A percentile compares a stretch with the other conserved stretches of the same genome.
Evolutionary conservation across 225 moss, liverwort and hornwort genomes (phyloP).

Genomic region (Lunularia cruciata): DNA sequence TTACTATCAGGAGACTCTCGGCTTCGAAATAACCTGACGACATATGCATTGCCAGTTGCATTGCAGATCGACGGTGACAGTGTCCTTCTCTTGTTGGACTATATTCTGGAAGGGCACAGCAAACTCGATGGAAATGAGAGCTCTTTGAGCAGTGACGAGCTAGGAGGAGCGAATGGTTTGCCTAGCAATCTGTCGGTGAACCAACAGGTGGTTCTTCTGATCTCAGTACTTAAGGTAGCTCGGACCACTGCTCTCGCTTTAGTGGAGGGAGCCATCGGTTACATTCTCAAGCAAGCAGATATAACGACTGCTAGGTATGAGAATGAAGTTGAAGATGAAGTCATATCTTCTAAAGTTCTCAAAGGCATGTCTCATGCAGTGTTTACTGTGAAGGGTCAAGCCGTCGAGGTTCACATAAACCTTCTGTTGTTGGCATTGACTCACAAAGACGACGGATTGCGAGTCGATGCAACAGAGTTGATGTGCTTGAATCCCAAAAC

Average conservation of each 20-base stretch:
- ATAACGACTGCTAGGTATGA: slow-evolving; percentile 9
- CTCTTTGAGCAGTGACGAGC: slow-evolving; percentile 61
- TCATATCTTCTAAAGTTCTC: not conserved
- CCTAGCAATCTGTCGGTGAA: slow-evolving; percentile 63
- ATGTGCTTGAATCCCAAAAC: slow-evolving; percentile 95
- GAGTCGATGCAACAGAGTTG: slow-evolving; percentile 90
- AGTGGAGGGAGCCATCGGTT: slow-evolving; percentile 76
- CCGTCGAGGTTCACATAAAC: slow-evolving; percentile 60
- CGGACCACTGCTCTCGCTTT: slow-evolving; percentile 63
- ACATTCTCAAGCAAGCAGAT: slow-evolving; percentile 22
- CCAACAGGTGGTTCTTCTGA: slow-evolving; percentile 74
- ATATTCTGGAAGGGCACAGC: slow-evolving; percentile 54
- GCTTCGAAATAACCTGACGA: slow-evolving; percentile 83
- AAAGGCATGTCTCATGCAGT: slow-evolving; percentile 41
- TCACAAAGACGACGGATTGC: slow-evolving; percentile 88
- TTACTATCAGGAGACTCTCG: slow-evolving; percentile 74
- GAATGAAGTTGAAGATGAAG: slow-evolving; percentile 22
- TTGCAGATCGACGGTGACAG: slow-evolving; percentile 80
- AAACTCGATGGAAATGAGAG: slow-evolving; percentile 30
- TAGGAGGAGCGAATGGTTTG: slow-evolving; percentile 59
- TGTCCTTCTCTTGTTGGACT: slow-evolving; percentile 62
- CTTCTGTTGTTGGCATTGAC: slow-evolving; percentile 82
- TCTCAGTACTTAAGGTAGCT: slow-evolving; percentile 92
- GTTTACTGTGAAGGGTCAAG: slow-evolving; percentile 63
- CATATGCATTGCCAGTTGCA: slow-evolving; percentile 89